phyloP scores from a whole-genome alignment of 352 stramenopile genomes.

The Phytophthora litchii region DNA sequence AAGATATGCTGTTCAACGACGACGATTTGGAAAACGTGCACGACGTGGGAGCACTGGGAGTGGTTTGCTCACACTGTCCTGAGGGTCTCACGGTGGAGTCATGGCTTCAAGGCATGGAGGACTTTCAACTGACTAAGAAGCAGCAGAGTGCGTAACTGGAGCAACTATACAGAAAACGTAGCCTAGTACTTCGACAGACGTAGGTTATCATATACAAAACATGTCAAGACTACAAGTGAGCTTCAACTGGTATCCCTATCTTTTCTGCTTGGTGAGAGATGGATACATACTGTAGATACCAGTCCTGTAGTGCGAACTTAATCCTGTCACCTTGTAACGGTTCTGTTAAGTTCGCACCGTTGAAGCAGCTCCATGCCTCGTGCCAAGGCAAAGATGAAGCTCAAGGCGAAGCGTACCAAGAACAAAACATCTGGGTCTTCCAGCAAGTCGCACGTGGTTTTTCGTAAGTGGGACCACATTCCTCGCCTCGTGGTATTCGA shows the following conservation, averaged over 20 bases:
- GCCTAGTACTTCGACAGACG: slow-evolving; percentile 2
- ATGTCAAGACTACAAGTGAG: neutral
- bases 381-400: slow-evolving; percentile 31
- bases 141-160: slow-evolving; percentile 8
- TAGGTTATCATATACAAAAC: slow-evolving; percentile 3
- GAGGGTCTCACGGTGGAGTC: slow-evolving; percentile 67
- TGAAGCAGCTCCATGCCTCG: slow-evolving; percentile 14
- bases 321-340: neutral
- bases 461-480: slow-evolving; percentile 53
- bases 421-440: slow-evolving; percentile 6
- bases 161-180: neutral
- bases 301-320: slow-evolving; percentile 8
- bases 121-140: slow-evolving; percentile 60
- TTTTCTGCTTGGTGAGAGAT: neutral
- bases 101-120: slow-evolving; percentile 73
- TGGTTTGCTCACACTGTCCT: slow-evolving; percentile 13
- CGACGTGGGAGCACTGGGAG: slow-evolving; percentile 41
- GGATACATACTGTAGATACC: too few relatives aligned
- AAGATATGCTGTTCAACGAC: slow-evolving; percentile 97
- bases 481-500: slow-evolving; percentile 79
- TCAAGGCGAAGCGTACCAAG: slow-evolving; percentile 28
- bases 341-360: slow-evolving; percentile 4
- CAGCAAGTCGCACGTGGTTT: neutral
- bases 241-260: slow-evolving; percentile 1
- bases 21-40: slow-evolving; percentile 36